Conservation (phyloP, 306 rosid species). For the Comarum palustre region DNA sequence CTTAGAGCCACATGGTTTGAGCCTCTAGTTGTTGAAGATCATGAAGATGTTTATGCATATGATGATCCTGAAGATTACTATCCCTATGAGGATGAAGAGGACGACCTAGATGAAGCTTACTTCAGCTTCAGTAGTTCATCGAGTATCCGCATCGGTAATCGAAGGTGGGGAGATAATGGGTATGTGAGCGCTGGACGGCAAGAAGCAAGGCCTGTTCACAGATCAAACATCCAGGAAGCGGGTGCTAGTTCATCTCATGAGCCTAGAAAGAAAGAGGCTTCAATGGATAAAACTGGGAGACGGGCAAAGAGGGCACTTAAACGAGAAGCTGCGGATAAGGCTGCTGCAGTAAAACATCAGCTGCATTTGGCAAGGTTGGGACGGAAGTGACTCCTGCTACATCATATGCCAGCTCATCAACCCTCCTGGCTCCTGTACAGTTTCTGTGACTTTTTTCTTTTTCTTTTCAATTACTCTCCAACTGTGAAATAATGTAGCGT, state of each 20-base stretch:
- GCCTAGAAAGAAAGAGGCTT: constrained; percentile 47
- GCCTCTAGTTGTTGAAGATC: constrained; percentile 50
- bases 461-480: neutral
- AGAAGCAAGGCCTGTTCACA: constrained; percentile 62
- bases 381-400: constrained; percentile 33
- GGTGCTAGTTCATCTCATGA: constrained; percentile 63
- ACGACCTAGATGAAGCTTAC: constrained; percentile 54
- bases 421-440: constrained; percentile 29
- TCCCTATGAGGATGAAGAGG: constrained; percentile 51
- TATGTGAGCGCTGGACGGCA: constrained; percentile 67
- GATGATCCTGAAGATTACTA: constrained; percentile 45
- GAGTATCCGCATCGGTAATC: constrained; percentile 72
- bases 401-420: neutral
- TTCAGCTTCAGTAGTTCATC: constrained; percentile 48
- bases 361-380: constrained; percentile 65
- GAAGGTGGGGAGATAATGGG: constrained; percentile 91
- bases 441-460: neutral
- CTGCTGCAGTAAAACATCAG: constrained; percentile 76
- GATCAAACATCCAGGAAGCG: constrained; percentile 38
- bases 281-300: constrained; percentile 48
- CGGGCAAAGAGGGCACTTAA: constrained; percentile 81
- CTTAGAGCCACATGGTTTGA: constrained; percentile 82
- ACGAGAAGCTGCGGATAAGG: constrained; percentile 86
- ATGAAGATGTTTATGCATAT: constrained; percentile 29
- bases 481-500: constrained; percentile 12